Conservation (phyloP, 257 asterid genomes). For the Nicotiana noctiflora region DNA sequence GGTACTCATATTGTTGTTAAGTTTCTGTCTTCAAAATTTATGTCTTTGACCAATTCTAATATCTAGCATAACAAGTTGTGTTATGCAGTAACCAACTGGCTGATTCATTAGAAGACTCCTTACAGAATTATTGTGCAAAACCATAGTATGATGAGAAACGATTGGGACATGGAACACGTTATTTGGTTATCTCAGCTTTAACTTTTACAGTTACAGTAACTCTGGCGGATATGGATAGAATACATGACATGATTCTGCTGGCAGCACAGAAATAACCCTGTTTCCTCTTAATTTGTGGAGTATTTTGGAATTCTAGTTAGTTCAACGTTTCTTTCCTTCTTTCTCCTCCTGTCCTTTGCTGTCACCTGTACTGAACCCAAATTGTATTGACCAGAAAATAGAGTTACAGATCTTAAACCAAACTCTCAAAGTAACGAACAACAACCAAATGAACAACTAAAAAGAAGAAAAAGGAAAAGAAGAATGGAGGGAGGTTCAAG, state of each 20-base stretch:
- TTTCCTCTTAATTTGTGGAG: not conserved
- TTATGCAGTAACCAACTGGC: not conserved
- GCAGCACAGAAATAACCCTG: not conserved
- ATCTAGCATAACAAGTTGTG: not conserved
- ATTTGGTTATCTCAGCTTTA: not conserved
- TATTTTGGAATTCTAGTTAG: not conserved
- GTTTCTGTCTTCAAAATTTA: not conserved
- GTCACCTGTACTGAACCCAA: too few relatives aligned
- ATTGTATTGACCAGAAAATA: too few relatives aligned
- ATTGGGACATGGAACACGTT: not conserved
- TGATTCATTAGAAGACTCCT: not conserved
- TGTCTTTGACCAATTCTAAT: not conserved
- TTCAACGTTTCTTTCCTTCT: not conserved
- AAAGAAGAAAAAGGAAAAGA: too few relatives aligned
- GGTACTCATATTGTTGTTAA: slow-evolving; percentile 2
- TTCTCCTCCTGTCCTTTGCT: not conserved
- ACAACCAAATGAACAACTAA: too few relatives aligned
- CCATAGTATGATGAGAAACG: not conserved
- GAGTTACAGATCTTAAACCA: too few relatives aligned
- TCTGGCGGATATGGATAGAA: not conserved
- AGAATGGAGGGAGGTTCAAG: too few relatives aligned
- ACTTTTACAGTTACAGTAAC: not conserved
- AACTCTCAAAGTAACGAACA: too few relatives aligned
- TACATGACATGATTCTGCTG: not conserved
- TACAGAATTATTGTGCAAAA: not conserved